phyloP scores from a whole-genome alignment of 2,329 filamentous ascomycete species.

The Trichoderma cornu-damae region DNA sequence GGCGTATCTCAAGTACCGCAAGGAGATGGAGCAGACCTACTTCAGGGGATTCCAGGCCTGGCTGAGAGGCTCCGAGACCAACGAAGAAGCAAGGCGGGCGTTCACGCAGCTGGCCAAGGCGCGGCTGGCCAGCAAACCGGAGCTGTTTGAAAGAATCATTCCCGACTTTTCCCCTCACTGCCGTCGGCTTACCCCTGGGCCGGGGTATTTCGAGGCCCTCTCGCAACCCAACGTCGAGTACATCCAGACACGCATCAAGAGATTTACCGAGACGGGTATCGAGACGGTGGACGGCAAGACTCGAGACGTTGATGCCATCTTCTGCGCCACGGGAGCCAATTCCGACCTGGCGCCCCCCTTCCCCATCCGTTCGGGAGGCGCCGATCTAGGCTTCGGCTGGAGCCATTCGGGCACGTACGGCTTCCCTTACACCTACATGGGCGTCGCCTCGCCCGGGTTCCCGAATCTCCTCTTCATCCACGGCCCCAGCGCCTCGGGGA shows the following conservation, averaged over 20 bases:
- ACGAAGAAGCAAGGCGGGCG: conserved; percentile 41
- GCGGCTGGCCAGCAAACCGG: conserved; percentile 49
- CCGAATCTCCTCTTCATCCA: conserved; percentile 63
- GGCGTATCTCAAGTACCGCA: conserved; percentile 56
- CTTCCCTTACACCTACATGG: conserved; percentile 64
- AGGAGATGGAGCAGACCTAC: conserved; percentile 54
- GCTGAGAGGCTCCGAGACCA: conserved; percentile 49
- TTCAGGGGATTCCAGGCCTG: conserved; percentile 54
- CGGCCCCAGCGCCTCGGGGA: conserved; percentile 55
- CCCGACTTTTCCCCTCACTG: conserved; percentile 62
- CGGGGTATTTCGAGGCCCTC: conserved; percentile 62
- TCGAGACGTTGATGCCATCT: conserved; percentile 57
- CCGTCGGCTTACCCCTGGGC: conserved; percentile 59
- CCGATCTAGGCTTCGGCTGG: conserved; percentile 54
- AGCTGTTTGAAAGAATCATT: conserved; percentile 50
- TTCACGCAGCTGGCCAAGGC: conserved; percentile 48
- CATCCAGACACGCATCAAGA: conserved; percentile 51
- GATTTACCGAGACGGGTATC: conserved; percentile 56
- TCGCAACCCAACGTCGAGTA: conserved; percentile 57
- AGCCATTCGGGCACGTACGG: conserved; percentile 49
- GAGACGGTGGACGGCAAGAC: conserved; percentile 53
- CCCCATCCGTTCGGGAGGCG: conserved; percentile 50
- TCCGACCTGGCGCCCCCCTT: conserved; percentile 56
- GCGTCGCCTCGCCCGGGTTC: conserved; percentile 57
- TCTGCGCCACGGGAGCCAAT: conserved; percentile 65